Conservation (phyloP, 306 rosid genomes). For the Sicyos baderoa region DNA sequence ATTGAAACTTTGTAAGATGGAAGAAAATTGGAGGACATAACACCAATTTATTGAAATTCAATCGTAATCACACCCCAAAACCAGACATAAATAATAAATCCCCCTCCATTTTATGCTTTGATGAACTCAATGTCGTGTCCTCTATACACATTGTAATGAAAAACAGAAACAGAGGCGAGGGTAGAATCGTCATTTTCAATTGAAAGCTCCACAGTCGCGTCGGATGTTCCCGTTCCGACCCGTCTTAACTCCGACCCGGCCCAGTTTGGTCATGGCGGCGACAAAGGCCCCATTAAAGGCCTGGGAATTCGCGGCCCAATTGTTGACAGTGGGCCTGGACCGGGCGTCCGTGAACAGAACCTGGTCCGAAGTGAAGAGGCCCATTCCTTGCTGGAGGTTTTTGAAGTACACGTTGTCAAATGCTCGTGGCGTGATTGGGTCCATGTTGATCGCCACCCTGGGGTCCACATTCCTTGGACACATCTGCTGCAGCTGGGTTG, state of each 20-base stretch:
- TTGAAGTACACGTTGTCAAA: slow-evolving; percentile 49
- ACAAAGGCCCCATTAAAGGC: slow-evolving; percentile 37
- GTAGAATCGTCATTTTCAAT: slow-evolving; percentile 27
- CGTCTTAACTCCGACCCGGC: slow-evolving; percentile 52
- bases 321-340: slow-evolving; percentile 37
- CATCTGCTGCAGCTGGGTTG: slow-evolving; percentile 30
- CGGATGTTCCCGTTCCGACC: slow-evolving; percentile 46
- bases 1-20: too few relatives aligned
- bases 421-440: slow-evolving; percentile 37
- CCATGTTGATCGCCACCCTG: slow-evolving; percentile 54
- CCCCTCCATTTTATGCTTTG: background rate
- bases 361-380: slow-evolving; percentile 56
- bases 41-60: background rate
- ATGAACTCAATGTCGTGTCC: background rate
- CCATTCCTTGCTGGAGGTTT: slow-evolving; percentile 50
- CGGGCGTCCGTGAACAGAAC: slow-evolving; percentile 41
- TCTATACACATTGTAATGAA: background rate
- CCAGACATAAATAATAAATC: background rate
- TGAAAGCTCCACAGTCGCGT: slow-evolving; percentile 38
- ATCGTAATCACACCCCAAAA: background rate
- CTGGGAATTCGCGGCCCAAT: slow-evolving; percentile 30
- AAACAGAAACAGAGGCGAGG: background rate
- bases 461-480: slow-evolving; percentile 58
- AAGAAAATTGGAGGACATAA: too few relatives aligned
- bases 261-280: slow-evolving; percentile 54